These are phyloP conservation scores for Vitis rupestris DNA, from an alignment of 164 flowering plant genomes.

Conservation along the genomic window DNA sequence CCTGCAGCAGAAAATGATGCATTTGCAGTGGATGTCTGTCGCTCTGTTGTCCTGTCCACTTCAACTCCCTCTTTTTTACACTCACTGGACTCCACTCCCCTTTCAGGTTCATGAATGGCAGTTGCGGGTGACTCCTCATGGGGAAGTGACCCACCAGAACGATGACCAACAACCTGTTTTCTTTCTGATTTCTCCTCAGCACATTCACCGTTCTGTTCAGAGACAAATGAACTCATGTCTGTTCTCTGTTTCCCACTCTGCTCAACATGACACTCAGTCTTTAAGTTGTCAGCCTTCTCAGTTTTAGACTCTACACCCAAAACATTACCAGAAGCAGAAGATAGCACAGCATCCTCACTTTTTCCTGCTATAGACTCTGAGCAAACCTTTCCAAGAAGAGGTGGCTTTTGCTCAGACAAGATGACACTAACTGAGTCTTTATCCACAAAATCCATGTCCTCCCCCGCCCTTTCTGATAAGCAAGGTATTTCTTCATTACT, in stretches of 20 bases:
- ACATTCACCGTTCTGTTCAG: conserved; percentile 16
- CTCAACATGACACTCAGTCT: conserved; percentile 5
- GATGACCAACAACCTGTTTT: conserved; percentile 24
- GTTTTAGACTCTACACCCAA: conserved; percentile 17
- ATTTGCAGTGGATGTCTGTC: conserved; percentile 33
- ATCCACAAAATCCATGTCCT: conserved; percentile 1
- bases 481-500: conserved; percentile 18
- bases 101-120: conserved; percentile 23
- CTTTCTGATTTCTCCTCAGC: conserved; percentile 28
- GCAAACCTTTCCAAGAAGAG: neutral
- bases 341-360: neutral
- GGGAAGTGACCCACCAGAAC: conserved; percentile 17
- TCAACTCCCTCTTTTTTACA: conserved; percentile 20
- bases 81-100: conserved; percentile 12
- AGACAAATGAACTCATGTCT: conserved; percentile 12
- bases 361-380: conserved; percentile 12
- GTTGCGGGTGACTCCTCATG: conserved; percentile 13
- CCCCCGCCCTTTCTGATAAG: conserved; percentile 9
- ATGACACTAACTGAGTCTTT: neutral
- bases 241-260: conserved; percentile 20
- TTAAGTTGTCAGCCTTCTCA: conserved; percentile 30
- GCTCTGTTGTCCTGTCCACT: conserved; percentile 38
- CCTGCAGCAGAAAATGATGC: conserved; percentile 30
- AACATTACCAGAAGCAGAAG: conserved; percentile 17
- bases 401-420: conserved; percentile 5